phyloP scores from a whole-genome alignment of 1,284 basidiomycete species.

The Papiliotrema laurentii region DNA sequence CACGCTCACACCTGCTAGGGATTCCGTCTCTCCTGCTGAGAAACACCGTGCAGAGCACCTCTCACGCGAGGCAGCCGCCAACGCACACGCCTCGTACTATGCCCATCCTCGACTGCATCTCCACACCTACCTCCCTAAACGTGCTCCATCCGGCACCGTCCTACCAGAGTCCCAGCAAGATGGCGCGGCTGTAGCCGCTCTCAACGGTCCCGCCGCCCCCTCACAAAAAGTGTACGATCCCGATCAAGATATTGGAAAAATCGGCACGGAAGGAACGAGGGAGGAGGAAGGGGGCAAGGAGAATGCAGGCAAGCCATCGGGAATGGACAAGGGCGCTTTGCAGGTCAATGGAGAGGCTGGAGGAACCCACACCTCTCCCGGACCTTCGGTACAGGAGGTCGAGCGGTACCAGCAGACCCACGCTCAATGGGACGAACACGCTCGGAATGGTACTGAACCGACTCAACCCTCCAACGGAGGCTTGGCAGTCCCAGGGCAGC shows the following conservation, averaged over 20 bases:
- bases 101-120: conserved; percentile 37
- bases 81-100: conserved; percentile 41
- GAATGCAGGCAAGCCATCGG: conserved; percentile 28
- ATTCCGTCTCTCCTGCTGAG: neutral
- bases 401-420: conserved; percentile 9
- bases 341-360: conserved; percentile 33
- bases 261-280: conserved; percentile 20
- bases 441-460: neutral
- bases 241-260: conserved; percentile 7
- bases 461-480: neutral
- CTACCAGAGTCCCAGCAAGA: conserved; percentile 9
- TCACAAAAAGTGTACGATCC: conserved; percentile 5
- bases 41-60: conserved; percentile 32
- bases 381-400: conserved; percentile 27
- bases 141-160: neutral
- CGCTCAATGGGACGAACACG: conserved; percentile 5
- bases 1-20: neutral
- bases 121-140: conserved; percentile 24
- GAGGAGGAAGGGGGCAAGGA: conserved; percentile 34
- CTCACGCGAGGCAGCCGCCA: conserved; percentile 33
- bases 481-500: conserved; percentile 8
- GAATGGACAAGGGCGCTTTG: conserved; percentile 31
- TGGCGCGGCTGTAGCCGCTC: conserved; percentile 18
- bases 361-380: conserved; percentile 31
- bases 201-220: conserved; percentile 28